Base-by-base conservation (phyloP, 768 basidiomycete species). In the Steccherinum ochraceum region DNA sequence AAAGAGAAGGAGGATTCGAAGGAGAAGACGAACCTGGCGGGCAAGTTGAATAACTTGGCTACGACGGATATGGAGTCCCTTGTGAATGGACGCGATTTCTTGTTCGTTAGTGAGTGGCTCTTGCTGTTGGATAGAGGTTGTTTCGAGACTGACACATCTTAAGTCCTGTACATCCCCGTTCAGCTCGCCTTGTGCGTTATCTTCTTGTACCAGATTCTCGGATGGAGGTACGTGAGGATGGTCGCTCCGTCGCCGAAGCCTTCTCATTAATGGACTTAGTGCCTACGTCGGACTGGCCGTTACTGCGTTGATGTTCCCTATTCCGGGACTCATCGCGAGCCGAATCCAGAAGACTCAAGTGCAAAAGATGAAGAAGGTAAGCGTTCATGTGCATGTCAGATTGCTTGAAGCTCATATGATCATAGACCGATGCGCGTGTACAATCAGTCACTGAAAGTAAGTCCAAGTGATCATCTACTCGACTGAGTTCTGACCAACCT, bases 21-120 rank as follows among this genome's bases (percentile, higher is more conserved):
- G 27, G 49, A 50, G 23, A 45, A 52, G 13, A 68, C 67, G 12
- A 83, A 86, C 61, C 66, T 89, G 20, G 77, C 82, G 42, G 89
- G 89, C 11, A 86, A 80, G 61, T 84, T 91, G 64, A 90, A 85
- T 62, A 90, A 88, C 50, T 67, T 90, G 11, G 78, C 88, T 35
- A 81, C 86, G 3, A 81, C 82, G 1, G 88, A 91, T 67, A 58
- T 58, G 55, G 64, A 45, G 53, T 60, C 35, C 53, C 19, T 63
- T 18, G 55, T 56, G 19, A 44, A 54, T 13, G 58, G 55, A 12
- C 52, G 58, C 26, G 53, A 57, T 44, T 54, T 59, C 50, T 49
- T 58, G 45, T 53, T 58, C 40, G 27, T 56, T 13, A 12, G 55
- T 58, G 11, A 43, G 57, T 48, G 1, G 13, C 7, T 46, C 23